A percentile compares a stretch with the other conserved stretches of the same genome.
Conservation (phyloP, 345 rosid genomes). For the Moricandia arvensis region DNA sequence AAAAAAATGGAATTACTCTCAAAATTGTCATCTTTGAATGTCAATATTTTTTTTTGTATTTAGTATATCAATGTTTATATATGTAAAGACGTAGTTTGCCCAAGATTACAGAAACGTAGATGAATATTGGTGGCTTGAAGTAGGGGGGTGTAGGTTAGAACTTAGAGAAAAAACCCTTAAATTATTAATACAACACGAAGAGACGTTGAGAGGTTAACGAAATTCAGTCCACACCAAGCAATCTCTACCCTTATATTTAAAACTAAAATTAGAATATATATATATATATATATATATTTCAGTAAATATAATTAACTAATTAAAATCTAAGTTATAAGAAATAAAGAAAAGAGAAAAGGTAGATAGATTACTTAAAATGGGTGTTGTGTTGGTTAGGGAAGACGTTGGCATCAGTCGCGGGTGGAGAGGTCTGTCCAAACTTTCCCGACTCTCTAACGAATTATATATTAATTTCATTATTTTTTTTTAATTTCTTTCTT, state of each 20-base stretch:
- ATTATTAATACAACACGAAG: conserved; percentile 11
- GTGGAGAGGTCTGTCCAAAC: conserved; percentile 51
- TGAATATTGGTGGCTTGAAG: conserved; percentile 42
- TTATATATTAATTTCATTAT: not conserved
- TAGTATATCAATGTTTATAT: not conserved
- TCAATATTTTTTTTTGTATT: not conserved
- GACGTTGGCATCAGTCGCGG: conserved; percentile 67
- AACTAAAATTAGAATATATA: not conserved
- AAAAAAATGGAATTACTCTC: not conserved
- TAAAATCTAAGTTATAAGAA: not conserved
- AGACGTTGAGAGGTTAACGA: conserved; percentile 82
- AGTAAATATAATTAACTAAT: not conserved
- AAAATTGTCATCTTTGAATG: not conserved
- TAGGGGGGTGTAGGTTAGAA: conserved; percentile 57
- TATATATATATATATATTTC: no score
- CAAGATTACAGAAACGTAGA: conserved; percentile 31
- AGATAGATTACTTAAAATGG: conserved; percentile 51
- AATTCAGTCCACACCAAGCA: conserved; percentile 61
- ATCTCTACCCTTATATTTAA: conserved; percentile 37
- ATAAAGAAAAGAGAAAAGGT: not conserved
- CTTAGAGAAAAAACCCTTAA: conserved; percentile 42
- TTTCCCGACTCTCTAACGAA: conserved; percentile 63
- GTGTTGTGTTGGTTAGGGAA: conserved; percentile 60
- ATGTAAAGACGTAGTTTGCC: conserved; percentile 11
- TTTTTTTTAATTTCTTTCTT: not conserved